phyloP scores from a whole-genome alignment of 2,329 filamentous ascomycete species.

The Fusarium clavum region DNA sequence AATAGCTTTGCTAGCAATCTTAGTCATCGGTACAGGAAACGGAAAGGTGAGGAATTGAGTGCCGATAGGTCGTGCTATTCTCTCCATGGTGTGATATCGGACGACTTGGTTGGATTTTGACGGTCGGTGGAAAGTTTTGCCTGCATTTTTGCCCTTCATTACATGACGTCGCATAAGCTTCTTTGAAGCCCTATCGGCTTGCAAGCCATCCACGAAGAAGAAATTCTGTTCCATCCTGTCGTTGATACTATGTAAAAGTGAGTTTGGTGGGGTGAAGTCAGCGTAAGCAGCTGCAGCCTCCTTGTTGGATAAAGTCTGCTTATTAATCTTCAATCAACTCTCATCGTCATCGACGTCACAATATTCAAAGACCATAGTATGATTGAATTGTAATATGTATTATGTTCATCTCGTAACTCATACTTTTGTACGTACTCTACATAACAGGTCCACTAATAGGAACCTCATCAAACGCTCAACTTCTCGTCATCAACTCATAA shows the following conservation, averaged over 20 bases:
- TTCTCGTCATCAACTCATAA: conserved; percentile 20
- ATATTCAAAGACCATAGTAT: not conserved
- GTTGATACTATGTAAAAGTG: not conserved
- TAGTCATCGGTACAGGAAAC: conserved; percentile 2
- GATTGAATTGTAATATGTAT: not conserved
- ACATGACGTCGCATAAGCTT: conserved; percentile 21
- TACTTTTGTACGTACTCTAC: conserved; percentile 31
- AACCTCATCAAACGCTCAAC: not conserved
- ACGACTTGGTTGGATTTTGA: not conserved
- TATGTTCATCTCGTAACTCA: conserved; percentile 22
- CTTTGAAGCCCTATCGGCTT: conserved; percentile 1
- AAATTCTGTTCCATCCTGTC: not conserved
- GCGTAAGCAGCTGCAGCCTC: not conserved
- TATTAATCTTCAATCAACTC: not conserved
- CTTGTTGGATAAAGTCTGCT: not conserved
- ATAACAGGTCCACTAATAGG: not conserved
- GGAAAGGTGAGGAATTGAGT: conserved; percentile 4
- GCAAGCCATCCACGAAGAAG: conserved; percentile 17
- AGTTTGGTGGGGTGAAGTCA: not conserved
- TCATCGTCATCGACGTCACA: not conserved
- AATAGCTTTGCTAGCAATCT: conserved; percentile 4
- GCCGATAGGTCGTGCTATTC: not conserved
- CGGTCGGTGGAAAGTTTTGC: conserved; percentile 9
- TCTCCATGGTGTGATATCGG: not conserved
- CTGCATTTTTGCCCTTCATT: conserved; percentile 22